phyloP scores from a whole-genome alignment of 2,329 filamentous ascomycete species.

The Trichoderma harzianum region DNA sequence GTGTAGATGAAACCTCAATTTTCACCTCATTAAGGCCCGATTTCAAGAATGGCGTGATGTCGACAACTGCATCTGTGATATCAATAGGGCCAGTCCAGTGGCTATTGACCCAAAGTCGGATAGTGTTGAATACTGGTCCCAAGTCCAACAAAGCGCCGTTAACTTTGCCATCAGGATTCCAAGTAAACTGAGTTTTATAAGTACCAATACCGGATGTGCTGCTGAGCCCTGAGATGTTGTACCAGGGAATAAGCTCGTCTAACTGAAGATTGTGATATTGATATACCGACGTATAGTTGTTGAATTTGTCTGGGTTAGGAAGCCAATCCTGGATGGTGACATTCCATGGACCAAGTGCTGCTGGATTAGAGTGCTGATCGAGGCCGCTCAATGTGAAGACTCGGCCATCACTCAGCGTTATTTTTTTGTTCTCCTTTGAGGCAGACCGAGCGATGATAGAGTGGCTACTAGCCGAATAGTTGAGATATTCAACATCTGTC shows the following conservation, averaged over 20 bases:
- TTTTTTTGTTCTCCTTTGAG: background rate
- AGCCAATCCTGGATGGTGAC: conserved; percentile 3
- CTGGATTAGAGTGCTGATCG: background rate
- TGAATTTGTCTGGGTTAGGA: background rate
- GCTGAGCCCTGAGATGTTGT: background rate
- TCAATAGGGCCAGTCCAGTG: conserved; percentile 3
- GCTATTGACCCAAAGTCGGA: background rate
- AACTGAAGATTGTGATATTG: background rate
- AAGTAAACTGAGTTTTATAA: background rate
- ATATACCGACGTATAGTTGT: background rate
- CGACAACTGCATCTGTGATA: conserved; percentile 1
- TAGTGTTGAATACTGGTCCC: background rate
- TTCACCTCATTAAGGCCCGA: background rate
- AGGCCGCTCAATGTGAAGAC: background rate
- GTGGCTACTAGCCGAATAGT: background rate
- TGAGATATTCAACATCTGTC: background rate
- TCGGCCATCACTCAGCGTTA: background rate
- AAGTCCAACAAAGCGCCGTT: background rate
- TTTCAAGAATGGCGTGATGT: background rate
- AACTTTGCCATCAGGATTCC: background rate
- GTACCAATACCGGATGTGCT: background rate
- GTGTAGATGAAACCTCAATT: background rate
- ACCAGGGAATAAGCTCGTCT: background rate
- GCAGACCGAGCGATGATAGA: background rate
- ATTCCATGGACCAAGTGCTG: background rate